phyloP scores from a whole-genome alignment of 495 filamentous ascomycete genomes.

The Lindgomyces ingoldianus region DNA sequence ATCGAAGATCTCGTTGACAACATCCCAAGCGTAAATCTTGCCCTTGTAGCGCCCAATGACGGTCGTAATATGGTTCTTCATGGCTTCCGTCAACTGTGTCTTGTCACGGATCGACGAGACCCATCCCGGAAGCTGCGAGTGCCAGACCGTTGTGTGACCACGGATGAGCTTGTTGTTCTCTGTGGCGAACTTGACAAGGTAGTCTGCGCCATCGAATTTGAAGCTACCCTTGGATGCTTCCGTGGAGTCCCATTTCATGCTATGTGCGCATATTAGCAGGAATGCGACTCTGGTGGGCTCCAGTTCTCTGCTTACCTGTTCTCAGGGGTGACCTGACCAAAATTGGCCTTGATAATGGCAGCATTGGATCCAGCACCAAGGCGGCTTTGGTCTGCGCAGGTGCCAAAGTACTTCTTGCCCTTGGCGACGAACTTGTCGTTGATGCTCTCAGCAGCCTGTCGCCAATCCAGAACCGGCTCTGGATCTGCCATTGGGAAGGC shows the following conservation, averaged over 20 bases:
- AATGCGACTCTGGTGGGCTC: too few relatives aligned
- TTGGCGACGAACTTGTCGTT: slow-evolving; percentile 59
- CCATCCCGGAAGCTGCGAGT: slow-evolving; percentile 65
- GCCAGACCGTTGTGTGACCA: slow-evolving; percentile 65
- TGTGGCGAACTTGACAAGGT: slow-evolving; percentile 61
- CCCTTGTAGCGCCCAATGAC: slow-evolving; percentile 62
- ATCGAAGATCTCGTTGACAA: slow-evolving; percentile 69
- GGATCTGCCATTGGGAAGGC: slow-evolving; percentile 31
- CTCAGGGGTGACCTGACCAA: slow-evolving; percentile 66
- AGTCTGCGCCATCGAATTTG: slow-evolving; percentile 56
- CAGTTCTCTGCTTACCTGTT: slow-evolving; percentile 48
- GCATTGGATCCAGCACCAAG: slow-evolving; percentile 55
- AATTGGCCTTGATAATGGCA: slow-evolving; percentile 59
- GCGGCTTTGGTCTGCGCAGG: slow-evolving; percentile 56
- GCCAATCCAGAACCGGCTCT: slow-evolving; percentile 21
- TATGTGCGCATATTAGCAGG: slow-evolving; percentile 33
- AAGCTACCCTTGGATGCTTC: slow-evolving; percentile 52
- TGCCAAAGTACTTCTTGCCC: slow-evolving; percentile 64
- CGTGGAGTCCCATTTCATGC: slow-evolving; percentile 63
- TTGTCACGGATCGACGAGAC: slow-evolving; percentile 57
- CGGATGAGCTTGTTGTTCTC: slow-evolving; percentile 59
- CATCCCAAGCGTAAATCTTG: slow-evolving; percentile 66
- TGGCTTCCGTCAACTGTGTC: slow-evolving; percentile 53
- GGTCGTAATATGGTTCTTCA: slow-evolving; percentile 61
- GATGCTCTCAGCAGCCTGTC: slow-evolving; percentile 46